Base-by-base conservation (phyloP, 345 rosid species). In the Salix purpurea region DNA sequence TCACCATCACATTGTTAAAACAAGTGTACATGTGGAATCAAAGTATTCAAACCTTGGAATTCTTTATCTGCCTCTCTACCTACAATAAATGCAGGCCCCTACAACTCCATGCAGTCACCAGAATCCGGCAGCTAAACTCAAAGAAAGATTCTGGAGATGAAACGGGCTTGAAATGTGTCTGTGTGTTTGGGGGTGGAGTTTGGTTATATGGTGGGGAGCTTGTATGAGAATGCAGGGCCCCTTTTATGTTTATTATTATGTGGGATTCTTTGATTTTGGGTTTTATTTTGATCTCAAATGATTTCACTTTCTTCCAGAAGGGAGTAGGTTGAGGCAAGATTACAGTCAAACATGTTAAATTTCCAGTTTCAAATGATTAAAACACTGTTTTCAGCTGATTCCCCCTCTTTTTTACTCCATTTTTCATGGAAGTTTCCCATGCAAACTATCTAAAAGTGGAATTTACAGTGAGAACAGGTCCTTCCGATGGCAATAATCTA, bases 171-270 rank as follows among this genome's bases (percentile, higher is more conserved):
- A 42, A 44, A 69, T 60, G 28, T 50, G 69, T 1, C 13, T 42
- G 15, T 58, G 14, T 24, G 56, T 62, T 66, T 65, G 71, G 68
- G 75, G 28, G 39, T 37, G 44, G 72, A 54, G 70, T 7, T 9
- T 19, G 19, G 23, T 34, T 32, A 44, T 28, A 26, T 24, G 28
- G 58, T 50, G 65, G 37, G 60, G 36, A 19, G 88, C 86, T 81
- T 88, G 88, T 76, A 28, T 83, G 80, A 85, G 78, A 81, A 86
- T 76, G 83, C 24, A 74, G 36, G 36, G 36, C 36, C 36, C 65
- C 77, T 19, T 36, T 69, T 76, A 56, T 66, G 68, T 50, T 79
- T 46, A 32, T 30, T 32, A 52, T 66, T 37, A 48, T 11, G 60
- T 56, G 30, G n/a, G 74, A 69, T 39, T 40, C 26, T 75, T 15